A percentile compares a stretch with the other conserved stretches of the same genome.
Conservation (phyloP, 192 early-diverging fungal species). For the Coemansia asiatica region DNA sequence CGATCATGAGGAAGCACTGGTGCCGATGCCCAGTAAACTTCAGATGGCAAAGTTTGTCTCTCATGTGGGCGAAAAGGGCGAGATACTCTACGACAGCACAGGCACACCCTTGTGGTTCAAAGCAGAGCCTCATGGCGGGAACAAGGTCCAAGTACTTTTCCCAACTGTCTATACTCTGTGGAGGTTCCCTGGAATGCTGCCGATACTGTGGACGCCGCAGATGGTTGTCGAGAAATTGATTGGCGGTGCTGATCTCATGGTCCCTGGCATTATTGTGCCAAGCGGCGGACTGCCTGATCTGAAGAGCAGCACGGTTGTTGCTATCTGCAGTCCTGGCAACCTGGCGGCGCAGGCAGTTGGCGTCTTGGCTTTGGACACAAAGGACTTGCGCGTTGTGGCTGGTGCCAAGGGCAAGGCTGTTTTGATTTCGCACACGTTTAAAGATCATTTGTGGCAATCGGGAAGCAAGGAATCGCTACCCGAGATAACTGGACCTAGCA, state of each 20-base stretch:
- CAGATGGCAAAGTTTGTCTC: constrained; percentile 66
- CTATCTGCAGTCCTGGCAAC: constrained; percentile 33
- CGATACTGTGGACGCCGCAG: constrained; percentile 67
- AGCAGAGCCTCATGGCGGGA: constrained; percentile 41
- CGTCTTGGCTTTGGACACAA: constrained; percentile 59
- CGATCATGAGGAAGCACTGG: background rate
- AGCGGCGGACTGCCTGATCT: constrained; percentile 32
- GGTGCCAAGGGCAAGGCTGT: constrained; percentile 82
- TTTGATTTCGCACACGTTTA: constrained; percentile 69
- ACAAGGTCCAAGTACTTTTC: constrained; percentile 46
- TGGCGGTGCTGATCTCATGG: constrained; percentile 69
- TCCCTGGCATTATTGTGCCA: constrained; percentile 36
- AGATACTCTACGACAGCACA: constrained; percentile 61
- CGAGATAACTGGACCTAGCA: constrained; percentile 18
- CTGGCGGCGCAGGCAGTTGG: constrained; percentile 63
- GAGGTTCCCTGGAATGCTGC: constrained; percentile 66
- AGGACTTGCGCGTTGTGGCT: constrained; percentile 46
- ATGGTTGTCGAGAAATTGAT: constrained; percentile 69
- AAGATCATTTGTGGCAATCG: constrained; percentile 78
- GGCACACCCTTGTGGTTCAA: constrained; percentile 69
- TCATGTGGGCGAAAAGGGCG: constrained; percentile 64
- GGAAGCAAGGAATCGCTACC: constrained; percentile 68
- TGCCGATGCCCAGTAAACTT: constrained; percentile 58
- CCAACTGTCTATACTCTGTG: constrained; percentile 81
- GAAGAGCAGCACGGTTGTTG: constrained; percentile 31